Conservation (phyloP, 2,329 filamentous ascomycete genomes). For the Mariannaea sp. region DNA sequence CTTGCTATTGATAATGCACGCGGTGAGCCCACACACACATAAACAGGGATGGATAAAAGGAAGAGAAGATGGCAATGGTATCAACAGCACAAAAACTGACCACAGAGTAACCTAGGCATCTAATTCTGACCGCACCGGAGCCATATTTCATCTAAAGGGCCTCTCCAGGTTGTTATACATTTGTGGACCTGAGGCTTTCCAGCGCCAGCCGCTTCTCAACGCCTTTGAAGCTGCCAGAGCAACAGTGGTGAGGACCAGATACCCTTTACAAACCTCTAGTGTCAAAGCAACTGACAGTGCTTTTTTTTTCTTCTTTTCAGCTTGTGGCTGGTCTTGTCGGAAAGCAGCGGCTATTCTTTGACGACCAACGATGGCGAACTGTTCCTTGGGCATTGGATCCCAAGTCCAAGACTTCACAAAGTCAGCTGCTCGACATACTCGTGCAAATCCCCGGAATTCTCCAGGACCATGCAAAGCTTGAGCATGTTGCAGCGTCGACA, state of each 20-base stretch:
- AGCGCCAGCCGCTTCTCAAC: slow-evolving; percentile 19
- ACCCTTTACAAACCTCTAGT: no score
- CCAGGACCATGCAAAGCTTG: slow-evolving; percentile 12
- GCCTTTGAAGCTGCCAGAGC: slow-evolving; percentile 22
- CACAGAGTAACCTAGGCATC: no score
- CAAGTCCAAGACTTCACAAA: slow-evolving; percentile 15
- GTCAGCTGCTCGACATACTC: slow-evolving; percentile 20
- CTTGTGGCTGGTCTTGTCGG: slow-evolving; percentile 17
- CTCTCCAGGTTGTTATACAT: slow-evolving; percentile 14
- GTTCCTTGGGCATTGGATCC: slow-evolving; percentile 20
- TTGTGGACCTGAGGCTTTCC: slow-evolving; percentile 21
- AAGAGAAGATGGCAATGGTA: no score
- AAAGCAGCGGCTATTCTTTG: slow-evolving; percentile 20
- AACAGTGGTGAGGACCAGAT: slow-evolving; percentile 13
- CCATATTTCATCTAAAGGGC: slow-evolving; percentile 17
- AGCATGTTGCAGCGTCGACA: background rate
- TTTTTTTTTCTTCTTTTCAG: no score
- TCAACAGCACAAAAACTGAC: no score
- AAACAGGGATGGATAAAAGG: no score
- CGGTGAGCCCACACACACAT: no score
- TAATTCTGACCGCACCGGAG: slow-evolving; percentile 10
- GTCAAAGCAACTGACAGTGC: no score
- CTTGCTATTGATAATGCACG: slow-evolving; percentile 20
- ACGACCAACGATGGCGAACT: slow-evolving; percentile 17
- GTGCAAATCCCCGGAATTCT: slow-evolving; percentile 15